A percentile compares a stretch with the other conserved stretches of the same genome.
These are phyloP conservation scores for Penicillium bovifimosum DNA, from an alignment of 495 filamentous ascomycete genomes.

Conservation along the genomic window DNA sequence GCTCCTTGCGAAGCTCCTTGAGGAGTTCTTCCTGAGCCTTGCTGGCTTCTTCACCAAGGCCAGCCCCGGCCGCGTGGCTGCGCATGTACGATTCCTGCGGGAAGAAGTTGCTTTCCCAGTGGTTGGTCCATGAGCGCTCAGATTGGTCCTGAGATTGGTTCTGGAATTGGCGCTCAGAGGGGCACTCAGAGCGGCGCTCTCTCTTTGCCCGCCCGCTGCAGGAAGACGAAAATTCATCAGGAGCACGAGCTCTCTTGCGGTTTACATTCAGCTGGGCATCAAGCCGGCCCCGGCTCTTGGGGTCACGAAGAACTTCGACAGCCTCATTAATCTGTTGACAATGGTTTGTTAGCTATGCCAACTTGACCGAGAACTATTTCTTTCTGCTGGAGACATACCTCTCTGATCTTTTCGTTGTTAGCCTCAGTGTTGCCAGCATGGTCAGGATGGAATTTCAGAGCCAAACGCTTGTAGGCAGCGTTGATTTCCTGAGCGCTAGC, in stretches of 20 bases:
- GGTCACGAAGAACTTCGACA: constrained; percentile 35
- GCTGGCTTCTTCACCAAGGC: constrained; percentile 8
- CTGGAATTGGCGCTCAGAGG: no score
- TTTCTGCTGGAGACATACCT: constrained; percentile 16
- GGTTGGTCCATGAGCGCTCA: no score
- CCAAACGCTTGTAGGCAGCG: constrained; percentile 41
- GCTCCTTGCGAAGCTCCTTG: not conserved
- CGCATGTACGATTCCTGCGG: constrained; percentile 32
- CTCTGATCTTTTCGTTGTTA: constrained; percentile 41
- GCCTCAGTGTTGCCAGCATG: constrained; percentile 45
- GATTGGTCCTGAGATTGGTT: no score
- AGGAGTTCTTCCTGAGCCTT: constrained; percentile 12
- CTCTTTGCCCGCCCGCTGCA: not conserved
- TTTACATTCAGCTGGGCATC: constrained; percentile 11
- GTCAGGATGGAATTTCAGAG: constrained; percentile 57
- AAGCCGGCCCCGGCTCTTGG: constrained; percentile 20
- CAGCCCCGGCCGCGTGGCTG: constrained; percentile 22
- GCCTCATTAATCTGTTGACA: constrained; percentile 33
- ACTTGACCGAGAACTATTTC: not conserved
- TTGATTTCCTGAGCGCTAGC: constrained; percentile 40
- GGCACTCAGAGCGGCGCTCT: not conserved
- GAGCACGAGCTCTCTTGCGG: not conserved
- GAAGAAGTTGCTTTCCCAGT: no score
- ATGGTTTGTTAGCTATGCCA: not conserved
- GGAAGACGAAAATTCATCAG: not conserved